These are phyloP conservation scores for Mortierella sp. DNA, from an alignment of 371 early-diverging fungal genomes.

Conservation along the genomic window DNA sequence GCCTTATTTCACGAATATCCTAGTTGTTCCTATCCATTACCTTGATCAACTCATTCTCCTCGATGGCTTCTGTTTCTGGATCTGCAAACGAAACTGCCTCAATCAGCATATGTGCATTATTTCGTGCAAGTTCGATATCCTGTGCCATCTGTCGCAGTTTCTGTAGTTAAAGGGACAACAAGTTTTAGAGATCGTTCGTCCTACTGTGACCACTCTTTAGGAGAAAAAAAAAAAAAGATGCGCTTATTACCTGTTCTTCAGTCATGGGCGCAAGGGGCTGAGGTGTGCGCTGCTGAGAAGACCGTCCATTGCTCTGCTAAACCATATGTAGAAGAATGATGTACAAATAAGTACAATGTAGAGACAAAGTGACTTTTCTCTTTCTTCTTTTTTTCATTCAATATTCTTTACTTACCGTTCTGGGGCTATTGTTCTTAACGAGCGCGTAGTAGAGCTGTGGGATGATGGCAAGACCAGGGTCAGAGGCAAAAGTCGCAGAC, in stretches of 20 bases:
- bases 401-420: constrained; percentile 14
- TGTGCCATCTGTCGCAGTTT: constrained; percentile 55
- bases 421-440: constrained; percentile 41
- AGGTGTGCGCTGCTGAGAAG: no score
- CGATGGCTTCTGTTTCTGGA: constrained; percentile 56
- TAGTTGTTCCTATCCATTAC: constrained; percentile 12
- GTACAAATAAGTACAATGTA: no score
- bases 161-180: background rate
- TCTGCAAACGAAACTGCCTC: constrained; percentile 58
- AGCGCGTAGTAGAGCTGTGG: constrained; percentile 44
- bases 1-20: background rate
- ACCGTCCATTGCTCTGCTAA: no score
- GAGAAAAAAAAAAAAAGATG: no score
- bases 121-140: constrained; percentile 56
- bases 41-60: constrained; percentile 58
- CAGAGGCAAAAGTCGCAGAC: constrained; percentile 31
- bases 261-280: no score
- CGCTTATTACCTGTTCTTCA: no score
- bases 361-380: background rate
- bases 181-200: no score
- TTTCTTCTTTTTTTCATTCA: background rate
- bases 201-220: no score
- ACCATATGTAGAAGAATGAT: no score
- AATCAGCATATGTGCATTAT: constrained; percentile 55
- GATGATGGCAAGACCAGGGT: constrained; percentile 46